Evolutionary conservation across 768 basidiomycete species (phyloP).

Genomic region (Krasilnikovozyma curviuscula): DNA sequence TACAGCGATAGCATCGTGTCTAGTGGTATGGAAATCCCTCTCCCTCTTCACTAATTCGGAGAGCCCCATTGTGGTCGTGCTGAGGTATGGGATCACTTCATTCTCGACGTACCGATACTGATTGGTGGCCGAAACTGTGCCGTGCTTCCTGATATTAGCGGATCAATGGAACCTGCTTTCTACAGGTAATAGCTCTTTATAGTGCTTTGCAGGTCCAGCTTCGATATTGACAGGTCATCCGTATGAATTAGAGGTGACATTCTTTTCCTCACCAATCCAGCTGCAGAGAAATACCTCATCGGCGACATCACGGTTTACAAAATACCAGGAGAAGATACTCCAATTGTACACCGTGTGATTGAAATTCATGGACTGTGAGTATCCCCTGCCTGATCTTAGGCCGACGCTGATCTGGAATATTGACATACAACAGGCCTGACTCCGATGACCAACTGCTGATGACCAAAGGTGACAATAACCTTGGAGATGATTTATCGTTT

Average conservation of each 20-base stretch:
- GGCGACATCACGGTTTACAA: constrained; percentile 99
- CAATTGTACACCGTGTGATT: constrained; percentile 87
- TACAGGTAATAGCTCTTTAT: too few species aligned
- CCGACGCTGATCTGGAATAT: not conserved
- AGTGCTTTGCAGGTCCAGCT: too few species aligned
- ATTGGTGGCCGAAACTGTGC: too few species aligned
- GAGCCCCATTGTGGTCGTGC: too few species aligned
- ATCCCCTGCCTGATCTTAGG: not conserved
- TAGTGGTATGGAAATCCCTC: too few species aligned
- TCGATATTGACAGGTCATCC: too few species aligned
- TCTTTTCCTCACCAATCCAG: constrained; percentile 81
- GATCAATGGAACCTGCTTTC: constrained; percentile 55
- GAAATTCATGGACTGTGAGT: constrained; percentile 60
- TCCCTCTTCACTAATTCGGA: too few species aligned
- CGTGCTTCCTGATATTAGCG: too few species aligned
- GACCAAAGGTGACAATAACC: constrained; percentile 96
- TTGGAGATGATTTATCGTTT: constrained; percentile 63
- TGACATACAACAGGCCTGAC: constrained; percentile 10
- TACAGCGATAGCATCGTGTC: too few species aligned
- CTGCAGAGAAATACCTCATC: constrained; percentile 49
- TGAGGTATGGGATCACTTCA: too few species aligned
- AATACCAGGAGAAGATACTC: constrained; percentile 75
- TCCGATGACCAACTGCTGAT: constrained; percentile 44
- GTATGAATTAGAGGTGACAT: constrained; percentile 86
- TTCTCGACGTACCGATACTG: too few species aligned